These are phyloP conservation scores for Penicillium sp. DNA, from an alignment of 2,329 filamentous ascomycete species.

Conservation along the genomic window DNA sequence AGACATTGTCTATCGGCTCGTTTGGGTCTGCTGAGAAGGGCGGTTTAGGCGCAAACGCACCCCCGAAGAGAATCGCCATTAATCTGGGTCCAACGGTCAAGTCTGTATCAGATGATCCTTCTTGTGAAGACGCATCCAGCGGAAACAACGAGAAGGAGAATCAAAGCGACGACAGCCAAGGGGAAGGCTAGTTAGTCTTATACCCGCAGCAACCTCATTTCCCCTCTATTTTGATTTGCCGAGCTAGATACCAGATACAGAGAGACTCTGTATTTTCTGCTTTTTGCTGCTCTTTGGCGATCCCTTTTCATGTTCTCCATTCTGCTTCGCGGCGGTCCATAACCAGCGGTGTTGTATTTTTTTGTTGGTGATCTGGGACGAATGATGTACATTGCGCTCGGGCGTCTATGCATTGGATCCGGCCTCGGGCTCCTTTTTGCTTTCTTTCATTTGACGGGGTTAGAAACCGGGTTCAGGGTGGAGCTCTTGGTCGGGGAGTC, in stretches of 20 bases:
- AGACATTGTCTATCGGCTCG: constrained; percentile 31
- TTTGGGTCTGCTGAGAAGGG: constrained; percentile 28
- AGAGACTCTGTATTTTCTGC: constrained; percentile 8
- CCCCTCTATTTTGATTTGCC: constrained; percentile 4
- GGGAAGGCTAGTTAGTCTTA: constrained; percentile 4
- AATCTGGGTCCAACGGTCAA: constrained; percentile 34
- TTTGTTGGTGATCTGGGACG: constrained; percentile 10
- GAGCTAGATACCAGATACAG: constrained; percentile 23
- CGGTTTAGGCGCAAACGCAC: constrained; percentile 17
- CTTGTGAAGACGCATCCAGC: constrained; percentile 15
- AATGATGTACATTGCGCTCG: constrained; percentile 26
- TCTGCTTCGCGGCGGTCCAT: constrained; percentile 9
- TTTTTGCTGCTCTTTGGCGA: constrained; percentile 16
- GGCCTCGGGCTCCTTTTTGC: constrained; percentile 6
- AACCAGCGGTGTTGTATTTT: constrained; percentile 13
- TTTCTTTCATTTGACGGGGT: constrained; percentile 5
- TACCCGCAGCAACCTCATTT: not conserved
- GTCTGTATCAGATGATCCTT: constrained; percentile 16
- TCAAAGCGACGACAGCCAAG: constrained; percentile 22
- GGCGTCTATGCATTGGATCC: constrained; percentile 27
- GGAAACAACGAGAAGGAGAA: constrained; percentile 34
- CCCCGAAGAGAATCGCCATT: constrained; percentile 42
- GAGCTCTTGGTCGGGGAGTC: constrained; percentile 9
- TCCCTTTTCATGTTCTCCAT: constrained; percentile 5
- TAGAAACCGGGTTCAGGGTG: constrained; percentile 11